Base-by-base conservation (phyloP, 768 basidiomycete species). In the Podaxis rugospora region DNA sequence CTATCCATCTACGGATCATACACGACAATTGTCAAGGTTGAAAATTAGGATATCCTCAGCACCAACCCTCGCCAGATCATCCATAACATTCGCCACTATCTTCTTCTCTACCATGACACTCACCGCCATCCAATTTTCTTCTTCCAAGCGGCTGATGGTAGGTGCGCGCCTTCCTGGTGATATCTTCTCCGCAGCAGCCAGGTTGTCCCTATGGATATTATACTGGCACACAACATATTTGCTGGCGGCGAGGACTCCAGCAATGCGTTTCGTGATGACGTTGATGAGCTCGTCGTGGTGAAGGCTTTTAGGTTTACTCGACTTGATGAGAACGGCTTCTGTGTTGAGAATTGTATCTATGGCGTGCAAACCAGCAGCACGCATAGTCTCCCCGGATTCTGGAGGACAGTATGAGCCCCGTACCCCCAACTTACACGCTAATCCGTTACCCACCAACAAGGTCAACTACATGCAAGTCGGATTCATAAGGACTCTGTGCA, bases 361-460 rank as follows among this genome's bases (percentile, higher is more conserved):
- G 42, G 96, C 87, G 71, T 92, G 92, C 58, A 98, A 80, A 39
- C 96, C 97, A 0, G 95, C 95, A 25, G 96, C 97, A 36, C 96
- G 92, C 97, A 99, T 99, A 6, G 97, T 99, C 68, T 99, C 97
- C 46, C 97, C 97, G 16, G 96, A 99, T 76, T 98, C 96, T 95
- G 70, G 42, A 51, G 44, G 9, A 3, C 5, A 14, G 11, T 5
- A 18, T 67, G 18, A 59, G 52, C 4, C 40, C 44, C 3, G 18
- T 39, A 13, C 37, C 13, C 21, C 11, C 3, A 3, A 35, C 10
- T 5, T 11, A 35, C 23, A 7, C 46, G 51, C 32, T 52, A 57
- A 36, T 37, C 14, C 23, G 7, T 50, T 27, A 79, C 87, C 67
- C 64, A 93, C 95, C 90, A 64, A 98, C 96, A 55, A 99, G 88